Evolutionary conservation across 2,329 filamentous ascomycete species (phyloP).

Genomic region (Sclerotinia trifoliorum): DNA sequence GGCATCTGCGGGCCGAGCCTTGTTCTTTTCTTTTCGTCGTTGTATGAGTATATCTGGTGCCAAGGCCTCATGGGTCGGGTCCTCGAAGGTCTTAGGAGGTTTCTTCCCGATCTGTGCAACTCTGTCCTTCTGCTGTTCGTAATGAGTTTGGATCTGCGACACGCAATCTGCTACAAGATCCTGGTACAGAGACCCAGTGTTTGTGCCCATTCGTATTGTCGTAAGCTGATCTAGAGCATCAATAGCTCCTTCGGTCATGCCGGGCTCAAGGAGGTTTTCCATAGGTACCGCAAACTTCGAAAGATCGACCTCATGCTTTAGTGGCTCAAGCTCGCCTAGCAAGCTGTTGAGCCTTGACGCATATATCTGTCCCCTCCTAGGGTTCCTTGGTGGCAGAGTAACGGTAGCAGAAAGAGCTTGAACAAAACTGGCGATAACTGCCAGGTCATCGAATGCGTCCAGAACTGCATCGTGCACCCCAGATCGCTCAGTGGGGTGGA

Average conservation of each 20-base stretch:
- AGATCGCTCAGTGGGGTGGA: conserved; percentile 41
- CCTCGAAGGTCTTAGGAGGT: not conserved
- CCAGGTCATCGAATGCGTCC: conserved; percentile 42
- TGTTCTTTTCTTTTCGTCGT: conserved; percentile 45
- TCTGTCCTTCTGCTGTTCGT: conserved; percentile 32
- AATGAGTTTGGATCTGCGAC: conserved; percentile 38
- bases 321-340: conserved; percentile 42
- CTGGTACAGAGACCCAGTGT: conserved; percentile 47
- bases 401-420: conserved; percentile 42
- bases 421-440: conserved; percentile 44
- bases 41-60: conserved; percentile 37
- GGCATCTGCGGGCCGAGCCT: conserved; percentile 44
- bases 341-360: conserved; percentile 40
- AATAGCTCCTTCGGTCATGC: conserved; percentile 41
- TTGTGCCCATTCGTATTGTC: conserved; percentile 42
- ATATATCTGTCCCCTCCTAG: conserved; percentile 45
- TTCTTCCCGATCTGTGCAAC: conserved; percentile 27
- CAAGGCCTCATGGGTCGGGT: conserved; percentile 27
- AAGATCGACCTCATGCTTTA: conserved; percentile 45
- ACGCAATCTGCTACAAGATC: conserved; percentile 45
- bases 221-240: conserved; percentile 43
- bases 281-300: conserved; percentile 45
- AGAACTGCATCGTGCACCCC: conserved; percentile 41
- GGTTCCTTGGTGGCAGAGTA: conserved; percentile 43
- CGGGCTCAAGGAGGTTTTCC: conserved; percentile 45